phyloP scores from a whole-genome alignment of 1,284 basidiomycete genomes.

The Melanopsichium pennsylvanicum region DNA sequence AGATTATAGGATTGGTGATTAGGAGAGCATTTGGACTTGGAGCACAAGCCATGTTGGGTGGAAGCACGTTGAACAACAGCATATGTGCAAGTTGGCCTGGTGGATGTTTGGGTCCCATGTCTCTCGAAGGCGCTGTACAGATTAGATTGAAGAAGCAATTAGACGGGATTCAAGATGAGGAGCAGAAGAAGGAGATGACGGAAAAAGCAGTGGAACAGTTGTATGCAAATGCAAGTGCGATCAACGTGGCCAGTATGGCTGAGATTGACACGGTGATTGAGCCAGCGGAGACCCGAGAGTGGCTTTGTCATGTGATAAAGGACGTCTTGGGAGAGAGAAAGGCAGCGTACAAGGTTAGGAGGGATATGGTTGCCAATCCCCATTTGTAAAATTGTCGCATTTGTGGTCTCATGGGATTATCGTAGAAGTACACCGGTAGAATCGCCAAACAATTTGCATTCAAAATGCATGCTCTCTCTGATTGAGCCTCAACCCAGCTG shows the following conservation, averaged over 20 bases:
- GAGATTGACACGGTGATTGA: conserved; percentile 56
- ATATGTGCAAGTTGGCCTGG: conserved; percentile 44
- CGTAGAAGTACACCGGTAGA: too few species aligned
- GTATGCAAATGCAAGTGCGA: conserved; percentile 37
- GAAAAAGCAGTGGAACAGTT: conserved; percentile 26
- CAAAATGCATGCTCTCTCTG: too few species aligned
- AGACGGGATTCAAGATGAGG: conserved; percentile 18
- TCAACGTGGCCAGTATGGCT: conserved; percentile 36
- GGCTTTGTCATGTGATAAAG: conserved; percentile 17
- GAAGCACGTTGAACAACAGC: conserved; percentile 32
- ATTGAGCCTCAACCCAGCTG: too few species aligned
- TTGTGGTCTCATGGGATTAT: too few species aligned
- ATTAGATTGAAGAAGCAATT: conserved; percentile 49
- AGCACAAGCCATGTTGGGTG: conserved; percentile 48
- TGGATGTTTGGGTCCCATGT: conserved; percentile 38
- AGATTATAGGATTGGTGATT: conserved; percentile 30
- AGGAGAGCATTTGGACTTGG: conserved; percentile 49
- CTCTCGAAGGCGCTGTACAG: conserved; percentile 48
- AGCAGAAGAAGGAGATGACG: conserved; percentile 22
- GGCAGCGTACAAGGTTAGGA: conserved; percentile 10
- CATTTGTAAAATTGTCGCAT: too few species aligned
- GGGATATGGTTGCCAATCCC: neutral
- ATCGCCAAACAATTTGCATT: too few species aligned
- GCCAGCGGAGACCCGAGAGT: conserved; percentile 46
- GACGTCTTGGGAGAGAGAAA: conserved; percentile 20